phyloP scores from a whole-genome alignment of 2,329 filamentous ascomycete genomes.

The Fusarium sp. region DNA sequence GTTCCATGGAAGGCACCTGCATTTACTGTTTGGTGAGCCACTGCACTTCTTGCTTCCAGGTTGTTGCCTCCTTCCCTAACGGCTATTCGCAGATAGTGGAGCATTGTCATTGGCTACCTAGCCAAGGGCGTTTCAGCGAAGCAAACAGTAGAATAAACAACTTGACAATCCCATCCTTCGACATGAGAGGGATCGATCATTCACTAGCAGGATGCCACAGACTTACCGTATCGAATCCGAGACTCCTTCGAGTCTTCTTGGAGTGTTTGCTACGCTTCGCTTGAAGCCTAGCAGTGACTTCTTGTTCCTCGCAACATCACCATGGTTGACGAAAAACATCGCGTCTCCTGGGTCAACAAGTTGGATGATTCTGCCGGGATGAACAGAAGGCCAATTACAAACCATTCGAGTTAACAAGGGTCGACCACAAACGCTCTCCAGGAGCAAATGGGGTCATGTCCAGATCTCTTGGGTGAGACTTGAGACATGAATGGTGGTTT shows the following conservation, averaged over 20 bases:
- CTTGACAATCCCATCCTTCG: too few species aligned
- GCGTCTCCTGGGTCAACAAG: background rate
- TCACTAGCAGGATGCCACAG: too few species aligned
- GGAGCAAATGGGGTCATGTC: too few species aligned
- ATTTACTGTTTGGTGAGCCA: too few species aligned
- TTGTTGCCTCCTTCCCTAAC: too few species aligned
- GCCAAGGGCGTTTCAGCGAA: background rate
- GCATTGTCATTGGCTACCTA: background rate
- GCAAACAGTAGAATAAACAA: background rate
- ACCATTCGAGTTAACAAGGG: background rate
- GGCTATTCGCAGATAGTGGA: constrained; percentile 3
- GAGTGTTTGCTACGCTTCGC: background rate
- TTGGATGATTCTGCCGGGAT: too few species aligned
- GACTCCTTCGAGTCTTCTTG: background rate
- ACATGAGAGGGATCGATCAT: too few species aligned
- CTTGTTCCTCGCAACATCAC: background rate
- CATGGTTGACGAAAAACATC: background rate
- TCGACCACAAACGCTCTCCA: too few species aligned
- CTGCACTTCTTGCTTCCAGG: too few species aligned
- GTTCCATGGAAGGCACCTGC: too few species aligned
- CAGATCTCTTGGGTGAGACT: background rate
- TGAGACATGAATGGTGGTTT: background rate
- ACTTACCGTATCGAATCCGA: too few species aligned
- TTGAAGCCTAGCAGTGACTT: background rate
- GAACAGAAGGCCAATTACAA: background rate